Evolutionary conservation across 2,329 filamentous ascomycete species (phyloP), one percentile per base, ranked within the genome.

Genomic region (Nannizzia gypsea): DNA sequence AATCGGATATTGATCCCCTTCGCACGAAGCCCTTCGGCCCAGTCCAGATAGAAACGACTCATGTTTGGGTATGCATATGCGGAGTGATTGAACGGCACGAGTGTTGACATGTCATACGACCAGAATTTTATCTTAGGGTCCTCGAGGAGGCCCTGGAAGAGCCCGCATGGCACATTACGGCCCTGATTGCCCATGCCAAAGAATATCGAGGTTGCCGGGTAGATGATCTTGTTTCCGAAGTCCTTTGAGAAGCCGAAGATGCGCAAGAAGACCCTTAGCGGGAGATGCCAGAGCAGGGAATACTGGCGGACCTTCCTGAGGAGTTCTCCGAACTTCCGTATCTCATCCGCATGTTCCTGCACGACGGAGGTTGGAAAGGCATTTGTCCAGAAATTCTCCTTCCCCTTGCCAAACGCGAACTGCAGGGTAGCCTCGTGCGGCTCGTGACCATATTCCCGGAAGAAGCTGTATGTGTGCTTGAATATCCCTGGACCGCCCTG

Each of bases 171-270:
- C 0, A 90, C 86, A 63, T 88, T 83, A 0, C 86, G 82, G 0
- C 86, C 87, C 66, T 88, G 84, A 64, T 90, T 90, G 1, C 87
- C 86, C 0, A 87, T 89, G 0, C 87, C 87, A 0, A 90, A 75
- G 67, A 90, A 89, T 1, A 90, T 74, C 0, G 87, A 87, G 34
- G 89, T 81, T 69, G 90, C 81, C 0, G 87, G 87, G 60, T 87
- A 78, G 0, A 86, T 83, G 71, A 90, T 84, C 38, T 83, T 83
- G 66, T 89, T 84, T 15, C 81, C 81, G 67, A 90, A 90, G 59
- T 87, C 85, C 8, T 81, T 78, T 60, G 78, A 84, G 72, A 90
- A 89, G 60, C 82, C 74, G 71, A 88, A 89, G 57, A 89, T 70
- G 60, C 81, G 81, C 65, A 89, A 77, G 69, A 89, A 79, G 36